These are phyloP conservation scores for Melanomma pulvis-pyrius DNA, from an alignment of 495 filamentous ascomycete species.

Conservation along the genomic window DNA sequence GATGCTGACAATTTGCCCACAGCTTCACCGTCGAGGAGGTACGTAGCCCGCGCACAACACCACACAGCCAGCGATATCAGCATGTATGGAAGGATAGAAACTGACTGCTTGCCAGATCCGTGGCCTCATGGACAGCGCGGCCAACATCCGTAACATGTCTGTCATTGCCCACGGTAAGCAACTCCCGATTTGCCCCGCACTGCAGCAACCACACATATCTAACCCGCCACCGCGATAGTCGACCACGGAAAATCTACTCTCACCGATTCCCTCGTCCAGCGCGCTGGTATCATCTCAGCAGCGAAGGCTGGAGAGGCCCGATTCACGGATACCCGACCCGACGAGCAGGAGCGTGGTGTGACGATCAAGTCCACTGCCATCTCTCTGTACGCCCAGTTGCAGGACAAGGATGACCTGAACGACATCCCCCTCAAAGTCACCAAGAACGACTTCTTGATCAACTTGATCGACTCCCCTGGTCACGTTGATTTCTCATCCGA, in stretches of 20 bases:
- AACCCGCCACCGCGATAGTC: slow-evolving; percentile 54
- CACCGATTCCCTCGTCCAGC: slow-evolving; percentile 97
- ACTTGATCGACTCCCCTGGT: slow-evolving; percentile 99
- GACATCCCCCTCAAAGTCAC: slow-evolving; percentile 88
- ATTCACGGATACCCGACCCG: slow-evolving; percentile 94
- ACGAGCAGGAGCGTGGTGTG: slow-evolving; percentile 99
- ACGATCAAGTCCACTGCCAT: slow-evolving; percentile 99
- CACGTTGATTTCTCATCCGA: slow-evolving; percentile 99
- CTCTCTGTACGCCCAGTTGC: slow-evolving; percentile 88
- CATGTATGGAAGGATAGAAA: slow-evolving; percentile 1
- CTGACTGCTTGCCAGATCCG: slow-evolving; percentile 67
- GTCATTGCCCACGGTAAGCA: slow-evolving; percentile 83
- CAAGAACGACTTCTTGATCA: slow-evolving; percentile 97
- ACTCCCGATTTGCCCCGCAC: slow-evolving; percentile 9
- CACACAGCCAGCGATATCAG: background rate
- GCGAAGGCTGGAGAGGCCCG: slow-evolving; percentile 94
- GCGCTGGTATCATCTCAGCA: slow-evolving; percentile 98
- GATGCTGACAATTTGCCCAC: slow-evolving; percentile 43
- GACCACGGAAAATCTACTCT: slow-evolving; percentile 99
- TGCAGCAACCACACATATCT: slow-evolving; percentile 8
- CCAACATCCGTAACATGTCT: slow-evolving; percentile 99
- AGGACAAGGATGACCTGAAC: slow-evolving; percentile 85
- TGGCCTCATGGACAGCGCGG: slow-evolving; percentile 92
- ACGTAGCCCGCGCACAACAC: slow-evolving; percentile 37
- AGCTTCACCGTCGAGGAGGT: slow-evolving; percentile 99